These are phyloP conservation scores for Hypericum perforatum DNA, from an alignment of 345 rosid genomes.

Conservation along the genomic window DNA sequence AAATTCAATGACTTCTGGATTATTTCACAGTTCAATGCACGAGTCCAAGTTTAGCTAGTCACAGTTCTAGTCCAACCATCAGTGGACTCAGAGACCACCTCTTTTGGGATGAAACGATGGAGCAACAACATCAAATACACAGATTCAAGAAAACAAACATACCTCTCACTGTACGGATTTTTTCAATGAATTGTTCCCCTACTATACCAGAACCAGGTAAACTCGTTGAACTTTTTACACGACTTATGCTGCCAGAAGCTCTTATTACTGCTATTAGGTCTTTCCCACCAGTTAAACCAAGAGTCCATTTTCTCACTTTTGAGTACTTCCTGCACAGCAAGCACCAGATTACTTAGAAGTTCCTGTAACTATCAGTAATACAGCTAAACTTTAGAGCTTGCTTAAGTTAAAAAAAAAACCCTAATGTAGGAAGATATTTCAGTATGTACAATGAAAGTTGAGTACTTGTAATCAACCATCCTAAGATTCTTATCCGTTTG, in stretches of 20 bases:
- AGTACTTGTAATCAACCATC: conserved; percentile 67
- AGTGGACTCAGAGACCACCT: neutral
- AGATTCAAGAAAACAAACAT: conserved; percentile 1
- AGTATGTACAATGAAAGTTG: neutral
- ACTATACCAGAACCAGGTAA: conserved; percentile 53
- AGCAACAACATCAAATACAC: neutral
- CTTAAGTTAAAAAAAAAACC: too few species aligned
- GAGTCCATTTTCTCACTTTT: conserved; percentile 72
- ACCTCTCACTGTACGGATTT: conserved; percentile 81
- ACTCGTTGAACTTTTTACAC: conserved; percentile 58
- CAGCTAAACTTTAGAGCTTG: neutral
- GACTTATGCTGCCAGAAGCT: conserved; percentile 90
- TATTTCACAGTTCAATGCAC: too few species aligned
- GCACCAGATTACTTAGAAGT: neutral
- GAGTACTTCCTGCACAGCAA: conserved; percentile 56
- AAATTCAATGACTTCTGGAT: conserved; percentile 2
- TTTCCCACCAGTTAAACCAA: conserved; percentile 72
- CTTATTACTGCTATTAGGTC: conserved; percentile 80
- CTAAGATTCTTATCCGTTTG: conserved; percentile 60
- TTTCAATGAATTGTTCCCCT: conserved; percentile 81
- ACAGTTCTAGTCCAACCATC: too few species aligned
- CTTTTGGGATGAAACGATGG: neutral
- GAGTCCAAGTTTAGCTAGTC: too few species aligned
- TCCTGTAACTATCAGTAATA: neutral
- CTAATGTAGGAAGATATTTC: too few species aligned